These are phyloP conservation scores for Diaporthe citriasiana DNA, from an alignment of 2,329 filamentous ascomycete species.

Conservation along the genomic window DNA sequence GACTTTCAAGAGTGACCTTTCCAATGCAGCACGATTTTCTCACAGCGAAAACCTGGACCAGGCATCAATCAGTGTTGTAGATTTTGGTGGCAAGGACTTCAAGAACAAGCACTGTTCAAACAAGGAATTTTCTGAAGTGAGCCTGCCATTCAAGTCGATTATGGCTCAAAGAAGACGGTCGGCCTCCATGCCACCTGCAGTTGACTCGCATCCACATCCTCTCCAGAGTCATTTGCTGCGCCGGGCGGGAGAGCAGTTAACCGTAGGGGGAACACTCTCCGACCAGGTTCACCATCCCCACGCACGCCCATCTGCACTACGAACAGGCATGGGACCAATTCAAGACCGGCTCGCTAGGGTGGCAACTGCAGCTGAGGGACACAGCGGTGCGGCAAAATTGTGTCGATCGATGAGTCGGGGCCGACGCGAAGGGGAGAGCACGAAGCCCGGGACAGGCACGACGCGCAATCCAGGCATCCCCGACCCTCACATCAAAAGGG, in stretches of 20 bases:
- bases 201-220: neutral
- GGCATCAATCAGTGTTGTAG: neutral
- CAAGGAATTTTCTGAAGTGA: neutral
- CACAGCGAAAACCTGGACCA: neutral
- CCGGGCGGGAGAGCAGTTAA: neutral
- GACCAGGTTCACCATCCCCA: neutral
- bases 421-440: neutral
- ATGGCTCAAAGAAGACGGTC: neutral
- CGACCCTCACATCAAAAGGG: neutral
- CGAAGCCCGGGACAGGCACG: neutral
- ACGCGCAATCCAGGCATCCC: neutral
- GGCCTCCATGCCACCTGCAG: neutral
- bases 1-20: neutral
- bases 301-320: neutral
- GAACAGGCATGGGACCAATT: neutral
- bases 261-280: neutral
- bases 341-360: neutral
- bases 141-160: neutral
- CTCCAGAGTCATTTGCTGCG: neutral
- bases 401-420: neutral
- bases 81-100: neutral
- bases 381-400: neutral
- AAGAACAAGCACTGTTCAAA: neutral
- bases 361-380: neutral
- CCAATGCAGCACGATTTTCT: neutral